These are phyloP conservation scores for Capsicum baccatum DNA, from an alignment of 257 asterid species.

Conservation along the genomic window DNA sequence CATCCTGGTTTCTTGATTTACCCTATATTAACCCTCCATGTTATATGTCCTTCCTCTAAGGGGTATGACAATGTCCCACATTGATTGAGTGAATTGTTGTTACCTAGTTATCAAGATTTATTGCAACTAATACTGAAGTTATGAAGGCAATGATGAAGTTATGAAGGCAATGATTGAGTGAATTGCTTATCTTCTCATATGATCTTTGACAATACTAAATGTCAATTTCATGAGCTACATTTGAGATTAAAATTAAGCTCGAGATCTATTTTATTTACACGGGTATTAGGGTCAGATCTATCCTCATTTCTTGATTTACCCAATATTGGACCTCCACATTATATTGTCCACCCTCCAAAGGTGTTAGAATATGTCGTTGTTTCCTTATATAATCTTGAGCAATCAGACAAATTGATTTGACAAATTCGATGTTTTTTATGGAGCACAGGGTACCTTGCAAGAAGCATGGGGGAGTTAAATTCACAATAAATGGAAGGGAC, in stretches of 20 bases:
- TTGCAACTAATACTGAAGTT: background rate
- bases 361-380: background rate
- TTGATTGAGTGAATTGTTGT: background rate
- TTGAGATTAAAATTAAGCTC: background rate
- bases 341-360: background rate
- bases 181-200: no score
- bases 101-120: background rate
- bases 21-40: background rate
- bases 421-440: background rate
- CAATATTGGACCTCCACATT: background rate
- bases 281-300: background rate
- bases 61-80: background rate
- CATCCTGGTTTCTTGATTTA: background rate
- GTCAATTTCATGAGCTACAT: background rate
- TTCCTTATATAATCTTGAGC: background rate
- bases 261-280: background rate
- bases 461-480: constrained; percentile 80
- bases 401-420: background rate
- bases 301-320: background rate
- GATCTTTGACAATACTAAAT: no score
- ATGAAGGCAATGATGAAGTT: background rate
- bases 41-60: background rate
- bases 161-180: background rate
- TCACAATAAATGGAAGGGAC: constrained; percentile 72
- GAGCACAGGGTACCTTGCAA: constrained; percentile 73